Evolutionary conservation across 257 asterid genomes (phyloP).

Genomic region (Asclepias syriaca): DNA sequence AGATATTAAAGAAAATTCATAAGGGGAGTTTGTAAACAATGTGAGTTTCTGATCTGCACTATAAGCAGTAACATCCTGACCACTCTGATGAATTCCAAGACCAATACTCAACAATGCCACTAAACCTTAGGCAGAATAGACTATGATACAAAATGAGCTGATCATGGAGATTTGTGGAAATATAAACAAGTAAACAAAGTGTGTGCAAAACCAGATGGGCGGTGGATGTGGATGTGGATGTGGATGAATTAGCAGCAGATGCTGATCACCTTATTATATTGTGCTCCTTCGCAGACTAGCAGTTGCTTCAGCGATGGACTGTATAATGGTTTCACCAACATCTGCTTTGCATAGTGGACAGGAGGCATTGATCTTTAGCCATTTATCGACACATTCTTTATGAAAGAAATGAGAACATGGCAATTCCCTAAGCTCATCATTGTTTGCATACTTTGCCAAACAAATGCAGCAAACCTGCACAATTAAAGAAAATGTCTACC

Average conservation of each 20-base stretch:
- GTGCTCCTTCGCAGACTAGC: slow-evolving; percentile 36
- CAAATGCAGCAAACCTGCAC: slow-evolving; percentile 91
- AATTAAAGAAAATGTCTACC: neutral
- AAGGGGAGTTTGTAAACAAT: neutral
- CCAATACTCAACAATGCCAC: neutral
- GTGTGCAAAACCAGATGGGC: neutral
- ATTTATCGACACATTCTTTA: slow-evolving; percentile 92
- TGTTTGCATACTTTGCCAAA: slow-evolving; percentile 74
- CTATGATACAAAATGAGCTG: slow-evolving; percentile 1
- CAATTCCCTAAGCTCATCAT: slow-evolving; percentile 81
- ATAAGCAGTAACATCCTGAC: neutral
- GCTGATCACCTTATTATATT: slow-evolving; percentile 13
- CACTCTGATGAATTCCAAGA: neutral
- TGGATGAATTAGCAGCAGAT: neutral
- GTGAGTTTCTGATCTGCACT: neutral
- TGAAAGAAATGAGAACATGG: slow-evolving; percentile 88
- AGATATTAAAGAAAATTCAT: neutral
- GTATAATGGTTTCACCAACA: slow-evolving; percentile 64
- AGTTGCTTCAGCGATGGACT: slow-evolving; percentile 59
- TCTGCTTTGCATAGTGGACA: slow-evolving; percentile 97
- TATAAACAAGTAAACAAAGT: neutral
- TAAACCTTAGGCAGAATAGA: neutral
- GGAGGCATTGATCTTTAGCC: slow-evolving; percentile 83
- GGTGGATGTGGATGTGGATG: neutral
- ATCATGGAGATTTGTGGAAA: neutral